Evolutionary conservation across 345 rosid species (phyloP).

Genomic region (Brassica carinata): DNA sequence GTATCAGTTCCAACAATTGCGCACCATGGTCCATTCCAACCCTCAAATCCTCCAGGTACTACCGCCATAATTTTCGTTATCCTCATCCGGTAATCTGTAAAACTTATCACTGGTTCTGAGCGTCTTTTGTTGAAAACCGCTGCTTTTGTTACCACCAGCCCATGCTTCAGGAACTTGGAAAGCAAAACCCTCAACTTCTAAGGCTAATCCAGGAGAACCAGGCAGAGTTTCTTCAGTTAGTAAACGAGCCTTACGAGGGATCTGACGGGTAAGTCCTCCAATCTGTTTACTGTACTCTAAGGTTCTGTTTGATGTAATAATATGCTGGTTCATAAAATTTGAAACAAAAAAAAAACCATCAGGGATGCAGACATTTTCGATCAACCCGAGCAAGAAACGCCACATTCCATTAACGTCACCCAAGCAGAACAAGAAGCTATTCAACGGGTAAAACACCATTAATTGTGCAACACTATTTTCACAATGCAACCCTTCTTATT

Average conservation of each 20-base stretch:
- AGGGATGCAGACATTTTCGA: constrained; percentile 76
- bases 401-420: constrained; percentile 88
- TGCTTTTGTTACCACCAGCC: constrained; percentile 67
- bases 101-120: background rate
- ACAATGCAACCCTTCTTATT: background rate
- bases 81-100: background rate
- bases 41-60: constrained; percentile 94
- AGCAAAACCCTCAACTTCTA: constrained; percentile 93
- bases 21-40: constrained; percentile 93
- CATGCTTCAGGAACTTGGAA: constrained; percentile 99
- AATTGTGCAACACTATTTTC: background rate
- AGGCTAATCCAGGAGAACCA: constrained; percentile 92
- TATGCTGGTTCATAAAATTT: constrained; percentile 9
- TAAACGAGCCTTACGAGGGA: constrained; percentile 93
- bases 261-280: constrained; percentile 77
- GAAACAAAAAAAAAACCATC: constrained; percentile 3
- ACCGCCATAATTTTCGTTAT: background rate
- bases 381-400: constrained; percentile 88
- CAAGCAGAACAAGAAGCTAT: constrained; percentile 95
- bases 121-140: constrained; percentile 18
- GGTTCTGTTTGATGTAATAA: constrained; percentile 4
- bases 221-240: constrained; percentile 87
- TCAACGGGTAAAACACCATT: constrained; percentile 57
- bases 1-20: constrained; percentile 84
- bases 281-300: background rate